Evolutionary conservation across 139 green algal species (phyloP), one percentile per base, ranked within the genome.

Genomic region (Volvox africanus): DNA sequence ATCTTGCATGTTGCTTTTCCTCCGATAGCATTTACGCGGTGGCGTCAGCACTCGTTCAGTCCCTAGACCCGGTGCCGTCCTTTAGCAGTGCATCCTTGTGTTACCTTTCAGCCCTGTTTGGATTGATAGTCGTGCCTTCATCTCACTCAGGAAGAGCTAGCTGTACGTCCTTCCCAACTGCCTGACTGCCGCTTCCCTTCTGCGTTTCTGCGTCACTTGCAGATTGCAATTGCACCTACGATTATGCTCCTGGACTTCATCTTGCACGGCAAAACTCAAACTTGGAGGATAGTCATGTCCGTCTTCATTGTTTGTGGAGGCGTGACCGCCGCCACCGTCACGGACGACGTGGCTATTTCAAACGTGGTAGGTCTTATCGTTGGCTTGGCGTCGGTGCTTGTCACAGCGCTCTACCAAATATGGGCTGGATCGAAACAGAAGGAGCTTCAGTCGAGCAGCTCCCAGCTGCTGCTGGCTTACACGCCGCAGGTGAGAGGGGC

Each of bases 191-290:
- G 1, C 11, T 28, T 28, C 24, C 65, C 65, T 12, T 11, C 65
- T 69, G 17, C 19, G 17, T 19, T 19, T 69, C 62, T 19, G 21
- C 16, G 21, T 73, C 11, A 30, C 65, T 9, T 68, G 13, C 76
- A 91, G 92, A 98, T 98, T 37, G 96, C 96, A 16, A 96, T 99
- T 5, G 96, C 97, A 14, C 97, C 97, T 13, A 96, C 96, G 1
- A 95, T 98, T 1, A 93, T 98, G 90, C 79, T 92, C 5, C 92
- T 98, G 30, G 95, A 99, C 77, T 91, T 92, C 19, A 24, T 96
- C 0, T 30, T 95, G 35, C 97, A 96, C 61, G 77, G 93, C 24
- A 95, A 93, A 50, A 78, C 86, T 28, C 93, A 96, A 22, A 92
- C 79, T 44, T 44, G n/a, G 67, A 50, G 67, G 20, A 71, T 89